Percentiles rank a stretch among this genome's conserved stretches.
Evolutionary conservation across 1,139 yeast species (phyloP).

Genomic region (Kurtzmaniella quercitrusa): DNA sequence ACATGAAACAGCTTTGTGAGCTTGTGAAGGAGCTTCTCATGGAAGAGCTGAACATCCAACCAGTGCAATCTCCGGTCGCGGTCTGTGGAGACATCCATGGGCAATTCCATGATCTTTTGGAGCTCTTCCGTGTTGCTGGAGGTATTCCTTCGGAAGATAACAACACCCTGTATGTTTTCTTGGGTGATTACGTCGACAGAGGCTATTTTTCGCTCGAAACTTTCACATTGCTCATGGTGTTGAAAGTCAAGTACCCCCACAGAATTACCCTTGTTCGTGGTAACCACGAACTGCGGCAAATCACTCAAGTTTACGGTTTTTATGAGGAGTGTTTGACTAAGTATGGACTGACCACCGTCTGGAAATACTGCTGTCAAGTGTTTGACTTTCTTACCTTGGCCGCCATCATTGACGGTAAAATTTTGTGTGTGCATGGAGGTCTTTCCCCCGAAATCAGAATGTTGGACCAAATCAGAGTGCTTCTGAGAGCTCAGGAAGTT

Average conservation of each 20-base stretch:
- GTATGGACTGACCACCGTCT: conserved; percentile 92
- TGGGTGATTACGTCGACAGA: conserved; percentile 96
- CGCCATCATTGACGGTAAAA: conserved; percentile 84
- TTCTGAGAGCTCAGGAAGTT: conserved; percentile 89
- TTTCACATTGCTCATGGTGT: conserved; percentile 83
- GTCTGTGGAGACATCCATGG: conserved; percentile 99
- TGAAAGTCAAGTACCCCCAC: conserved; percentile 91
- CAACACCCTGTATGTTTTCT: conserved; percentile 64
- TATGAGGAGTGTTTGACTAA: conserved; percentile 96
- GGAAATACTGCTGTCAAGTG: conserved; percentile 72
- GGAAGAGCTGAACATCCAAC: conserved; percentile 86
- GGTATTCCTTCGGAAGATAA: conserved; percentile 68
- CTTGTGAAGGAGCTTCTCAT: conserved; percentile 79
- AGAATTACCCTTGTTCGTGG: conserved; percentile 93
- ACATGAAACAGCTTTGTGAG: conserved; percentile 95
- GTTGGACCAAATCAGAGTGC: conserved; percentile 81
- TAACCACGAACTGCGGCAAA: conserved; percentile 95
- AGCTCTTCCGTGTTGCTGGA: conserved; percentile 85
- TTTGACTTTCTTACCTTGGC: conserved; percentile 94
- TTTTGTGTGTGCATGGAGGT: conserved; percentile 96
- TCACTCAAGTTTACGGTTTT: conserved; percentile 96
- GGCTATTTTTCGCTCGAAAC: conserved; percentile 94
- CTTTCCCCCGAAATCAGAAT: conserved; percentile 89
- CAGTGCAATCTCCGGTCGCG: conserved; percentile 95
- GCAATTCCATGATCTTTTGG: conserved; percentile 91